Conservation (phyloP, 345 rosid genomes). For the Bruguiera parviflora region DNA sequence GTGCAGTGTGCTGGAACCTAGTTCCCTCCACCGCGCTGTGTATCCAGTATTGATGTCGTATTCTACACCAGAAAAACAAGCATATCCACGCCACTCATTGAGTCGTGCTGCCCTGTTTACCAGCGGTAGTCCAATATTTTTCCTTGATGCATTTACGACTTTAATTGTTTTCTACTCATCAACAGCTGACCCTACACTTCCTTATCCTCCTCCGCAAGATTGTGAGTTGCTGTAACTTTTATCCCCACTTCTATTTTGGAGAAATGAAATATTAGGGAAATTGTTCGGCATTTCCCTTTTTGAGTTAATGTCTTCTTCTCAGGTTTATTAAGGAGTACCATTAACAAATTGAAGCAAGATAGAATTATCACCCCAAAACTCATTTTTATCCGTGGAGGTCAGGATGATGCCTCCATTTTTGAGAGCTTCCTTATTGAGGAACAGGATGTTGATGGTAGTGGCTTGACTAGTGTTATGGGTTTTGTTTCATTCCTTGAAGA, state of each 20-base stretch:
- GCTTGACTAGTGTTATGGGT: slow-evolving; percentile 81
- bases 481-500: slow-evolving; percentile 93
- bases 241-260: not conserved
- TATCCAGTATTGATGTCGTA: slow-evolving; percentile 76
- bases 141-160: slow-evolving; percentile 89
- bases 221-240: slow-evolving; percentile 48
- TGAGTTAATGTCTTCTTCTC: slow-evolving; percentile 9
- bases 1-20: slow-evolving; percentile 81
- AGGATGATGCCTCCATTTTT: slow-evolving; percentile 72
- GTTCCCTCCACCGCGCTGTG: slow-evolving; percentile 83
- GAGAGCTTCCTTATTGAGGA: slow-evolving; percentile 95
- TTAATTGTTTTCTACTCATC: slow-evolving; percentile 88
- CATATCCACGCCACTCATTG: slow-evolving; percentile 88
- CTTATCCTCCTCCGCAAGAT: slow-evolving; percentile 94
- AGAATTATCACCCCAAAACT: slow-evolving; percentile 85
- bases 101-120: slow-evolving; percentile 89
- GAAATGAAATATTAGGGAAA: not conserved
- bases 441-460: slow-evolving; percentile 88
- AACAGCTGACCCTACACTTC: slow-evolving; percentile 73
- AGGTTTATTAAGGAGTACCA: slow-evolving; percentile 75
- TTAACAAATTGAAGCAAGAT: slow-evolving; percentile 85
- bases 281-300: not conserved
- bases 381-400: slow-evolving; percentile 75
- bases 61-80: slow-evolving; percentile 76
- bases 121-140: slow-evolving; percentile 93